Evolutionary conservation across 305 asterid genomes (phyloP), one percentile per base, ranked within the genome.

Genomic region (Withania somnifera): DNA sequence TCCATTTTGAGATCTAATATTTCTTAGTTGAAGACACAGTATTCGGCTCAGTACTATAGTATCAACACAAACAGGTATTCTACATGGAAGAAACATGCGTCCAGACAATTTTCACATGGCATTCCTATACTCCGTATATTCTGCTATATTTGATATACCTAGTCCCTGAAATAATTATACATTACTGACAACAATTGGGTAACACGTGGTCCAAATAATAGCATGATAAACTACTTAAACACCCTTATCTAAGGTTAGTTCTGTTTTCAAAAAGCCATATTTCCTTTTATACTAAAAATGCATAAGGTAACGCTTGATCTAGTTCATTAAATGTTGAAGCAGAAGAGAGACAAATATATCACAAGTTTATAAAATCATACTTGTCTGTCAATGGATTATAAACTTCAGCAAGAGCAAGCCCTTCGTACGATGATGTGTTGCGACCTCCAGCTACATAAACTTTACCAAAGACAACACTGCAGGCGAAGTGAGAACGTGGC

Each of bases 381-480:
- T 17, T 50, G 63, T 75, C 80, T 9, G 63, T 51, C 63, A 50
- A 47, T 50, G 80, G 63, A 50, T 75, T 30, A 75, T 75, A 75
- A 50, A 75, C 63, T 75, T 75, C 80, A 50, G 57, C 47, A 75
- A 75, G 19, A 50, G 63, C 63, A 28, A 75, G 28, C 28, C 80
- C 63, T 75, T 60, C 80, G 28, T 17, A 24, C 7, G 28, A 75
- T 28, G 63, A 75, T 75, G 61, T 50, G 80, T 50, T 30, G 47
- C 63, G 80, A 28, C 80, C 80, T 75, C 80, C 80, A 51, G 63
- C 80, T 17, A 75, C 80, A 75, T 75, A 75, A 75, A 75, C 80
- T 63, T 75, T 75, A 75, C 61, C 63, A 51, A 47, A 50, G 80
- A 75, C 63, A 28, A 75, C 80, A 51, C 80, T 51, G 80, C 80